Evolutionary conservation across 345 rosid genomes (phyloP), one percentile per base, ranked within the genome.

Genomic region (Linum usitatissimum): DNA sequence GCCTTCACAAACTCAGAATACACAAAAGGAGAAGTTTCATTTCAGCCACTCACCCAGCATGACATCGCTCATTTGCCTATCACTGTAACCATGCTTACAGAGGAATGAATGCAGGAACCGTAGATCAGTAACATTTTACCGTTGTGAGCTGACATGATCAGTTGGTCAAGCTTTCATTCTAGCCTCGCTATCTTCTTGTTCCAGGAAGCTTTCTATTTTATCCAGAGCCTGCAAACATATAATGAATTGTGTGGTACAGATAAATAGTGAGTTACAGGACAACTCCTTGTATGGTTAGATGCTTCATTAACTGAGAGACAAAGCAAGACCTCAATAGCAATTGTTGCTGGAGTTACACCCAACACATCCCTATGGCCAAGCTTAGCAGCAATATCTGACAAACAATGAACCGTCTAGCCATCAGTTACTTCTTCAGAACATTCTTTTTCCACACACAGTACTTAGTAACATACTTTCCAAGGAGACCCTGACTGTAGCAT

Each of bases 401-500:
- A 9, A 1, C 15, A 45, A 45, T 15, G 17, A 15, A 45, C 13
- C 48, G 48, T 40, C 13, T 40, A 12, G 13, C 13, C 10, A 45
- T 45, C 4, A 45, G 14, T 45, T 45, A 45, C 2, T 45, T 10
- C 4, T 3, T 15, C 14, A 45, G n/a, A n/a, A 45, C 51, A 4
- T 45, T 45, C 4, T 10, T 18, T 28, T 42, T 10, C 10, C 23
- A 57, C 6, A 53, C n/a, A 42, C 28, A n/a, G n/a, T 65, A 28
- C 19, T 63, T 15, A 59, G 66, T 31, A 30, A 28, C 80, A 31
- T 81, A 93, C 99, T 81, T 76, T 87, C 86, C 34, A 90, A 75
- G 58, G 92, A 93, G 70, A 90, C 95, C 59, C 82, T 81, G n/a
- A 92, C 85, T 60, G 79, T 75, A 45, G 99, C 99, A 55, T 82